Percentiles rank a stretch among this genome's conserved stretches.
Evolutionary conservation across 805 yeast species (phyloP).

Genomic region (Zygosaccharomyces kombuchaensis): DNA sequence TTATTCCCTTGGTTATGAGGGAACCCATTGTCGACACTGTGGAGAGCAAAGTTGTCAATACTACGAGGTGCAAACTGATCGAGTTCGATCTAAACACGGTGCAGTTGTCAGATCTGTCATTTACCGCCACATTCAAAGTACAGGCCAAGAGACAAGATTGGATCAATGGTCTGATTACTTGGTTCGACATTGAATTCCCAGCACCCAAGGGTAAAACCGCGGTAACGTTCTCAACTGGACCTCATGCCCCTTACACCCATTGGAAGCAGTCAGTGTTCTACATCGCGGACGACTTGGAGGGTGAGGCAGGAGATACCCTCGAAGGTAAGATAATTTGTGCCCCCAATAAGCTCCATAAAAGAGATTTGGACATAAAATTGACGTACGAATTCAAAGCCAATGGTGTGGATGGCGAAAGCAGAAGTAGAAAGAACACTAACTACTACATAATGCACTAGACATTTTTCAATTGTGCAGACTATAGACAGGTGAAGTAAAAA

Average conservation of each 20-base stretch:
- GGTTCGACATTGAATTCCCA: constrained; percentile 95
- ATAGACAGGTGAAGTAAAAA: not conserved
- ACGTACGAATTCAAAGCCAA: constrained; percentile 44
- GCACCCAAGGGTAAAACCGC: constrained; percentile 45
- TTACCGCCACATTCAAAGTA: constrained; percentile 63
- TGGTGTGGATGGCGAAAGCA: constrained; percentile 44
- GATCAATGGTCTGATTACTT: constrained; percentile 84
- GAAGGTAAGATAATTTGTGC: constrained; percentile 67
- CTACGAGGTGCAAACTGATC: constrained; percentile 66
- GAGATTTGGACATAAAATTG: constrained; percentile 84
- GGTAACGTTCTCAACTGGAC: constrained; percentile 86
- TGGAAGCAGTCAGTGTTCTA: constrained; percentile 99
- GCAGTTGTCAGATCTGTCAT: constrained; percentile 73
- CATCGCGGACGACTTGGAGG: constrained; percentile 70
- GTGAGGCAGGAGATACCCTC: constrained; percentile 71
- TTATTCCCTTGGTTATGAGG: constrained; percentile 75
- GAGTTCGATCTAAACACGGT: constrained; percentile 90
- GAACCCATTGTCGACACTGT: constrained; percentile 98
- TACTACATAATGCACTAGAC: constrained; percentile 66
- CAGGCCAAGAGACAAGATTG: constrained; percentile 73
- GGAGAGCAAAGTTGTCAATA: constrained; percentile 66
- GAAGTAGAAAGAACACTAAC: constrained; percentile 56
- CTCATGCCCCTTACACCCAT: constrained; percentile 90
- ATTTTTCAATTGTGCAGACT: constrained; percentile 1
- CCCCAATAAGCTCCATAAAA: constrained; percentile 75